A percentile compares a stretch with the other conserved stretches of the same genome.
These are phyloP conservation scores for Mortierella sp. DNA, from an alignment of 371 early-diverging fungal genomes.

Conservation along the genomic window DNA sequence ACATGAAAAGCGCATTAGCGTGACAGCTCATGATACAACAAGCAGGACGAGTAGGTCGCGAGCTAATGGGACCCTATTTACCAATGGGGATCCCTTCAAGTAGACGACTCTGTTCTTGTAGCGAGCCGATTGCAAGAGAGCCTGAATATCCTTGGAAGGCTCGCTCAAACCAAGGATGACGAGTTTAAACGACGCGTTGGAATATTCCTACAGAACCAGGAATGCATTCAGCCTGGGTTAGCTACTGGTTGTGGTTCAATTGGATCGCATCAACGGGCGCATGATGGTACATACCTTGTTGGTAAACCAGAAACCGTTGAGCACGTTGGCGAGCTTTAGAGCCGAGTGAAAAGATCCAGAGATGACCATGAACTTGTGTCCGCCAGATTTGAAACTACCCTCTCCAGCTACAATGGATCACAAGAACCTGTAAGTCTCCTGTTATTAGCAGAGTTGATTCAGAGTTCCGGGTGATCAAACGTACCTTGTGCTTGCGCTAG, in stretches of 20 bases:
- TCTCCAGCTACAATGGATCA: conserved; percentile 32
- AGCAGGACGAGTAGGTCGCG: no score
- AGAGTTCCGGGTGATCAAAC: no score
- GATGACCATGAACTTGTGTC: conserved; percentile 52
- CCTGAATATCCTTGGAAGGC: conserved; percentile 65
- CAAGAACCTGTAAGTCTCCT: background rate
- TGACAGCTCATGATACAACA: no score
- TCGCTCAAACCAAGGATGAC: conserved; percentile 67
- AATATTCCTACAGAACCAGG: conserved; percentile 53
- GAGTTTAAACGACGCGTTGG: conserved; percentile 51
- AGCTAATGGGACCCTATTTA: no score
- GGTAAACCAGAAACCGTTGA: conserved; percentile 55
- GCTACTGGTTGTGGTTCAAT: background rate
- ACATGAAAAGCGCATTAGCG: no score
- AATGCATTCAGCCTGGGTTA: conserved; percentile 14
- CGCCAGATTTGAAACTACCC: conserved; percentile 52
- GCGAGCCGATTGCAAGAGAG: conserved; percentile 48
- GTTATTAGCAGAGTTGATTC: background rate
- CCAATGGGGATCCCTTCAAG: conserved; percentile 48
- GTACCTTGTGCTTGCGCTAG: conserved; percentile 65
- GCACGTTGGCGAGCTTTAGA: conserved; percentile 49
- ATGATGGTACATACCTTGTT: conserved; percentile 32
- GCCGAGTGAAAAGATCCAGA: conserved; percentile 52
- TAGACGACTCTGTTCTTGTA: conserved; percentile 55
- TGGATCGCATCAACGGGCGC: no score